phyloP scores from a whole-genome alignment of 1,139 yeast species.

The Protomyces inundatus region DNA sequence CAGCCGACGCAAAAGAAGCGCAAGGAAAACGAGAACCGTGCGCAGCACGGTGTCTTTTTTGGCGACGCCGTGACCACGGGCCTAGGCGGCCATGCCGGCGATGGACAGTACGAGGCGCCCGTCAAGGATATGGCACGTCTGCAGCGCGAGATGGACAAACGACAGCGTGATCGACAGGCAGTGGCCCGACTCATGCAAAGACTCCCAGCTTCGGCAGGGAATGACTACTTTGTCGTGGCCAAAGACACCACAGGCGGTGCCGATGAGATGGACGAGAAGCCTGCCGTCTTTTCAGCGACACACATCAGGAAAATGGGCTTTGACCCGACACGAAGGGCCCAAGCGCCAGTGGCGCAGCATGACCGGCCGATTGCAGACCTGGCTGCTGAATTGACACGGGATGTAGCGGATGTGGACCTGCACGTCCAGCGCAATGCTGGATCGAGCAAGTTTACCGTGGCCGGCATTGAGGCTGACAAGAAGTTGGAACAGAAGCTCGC shows the following conservation, averaged over 20 bases:
- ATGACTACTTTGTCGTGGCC: slow-evolving; percentile 9
- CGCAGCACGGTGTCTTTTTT: slow-evolving; percentile 13
- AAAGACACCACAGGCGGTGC: slow-evolving; percentile 1
- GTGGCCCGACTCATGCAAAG: slow-evolving; percentile 7
- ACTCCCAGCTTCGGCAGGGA: slow-evolving; percentile 9
- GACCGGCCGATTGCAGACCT: background rate
- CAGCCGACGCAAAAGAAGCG: slow-evolving; percentile 17
- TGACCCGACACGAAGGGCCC: slow-evolving; percentile 20
- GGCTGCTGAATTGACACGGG: slow-evolving; percentile 2
- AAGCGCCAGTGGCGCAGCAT: background rate
- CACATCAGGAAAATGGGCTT: slow-evolving; percentile 18
- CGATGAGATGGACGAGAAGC: slow-evolving; percentile 2
- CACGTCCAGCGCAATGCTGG: background rate
- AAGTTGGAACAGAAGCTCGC: background rate
- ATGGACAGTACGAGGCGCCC: slow-evolving; percentile 3
- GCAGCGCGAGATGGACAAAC: slow-evolving; percentile 17
- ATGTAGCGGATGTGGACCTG: slow-evolving; percentile 6
- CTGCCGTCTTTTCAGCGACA: slow-evolving; percentile 6
- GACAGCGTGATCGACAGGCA: slow-evolving; percentile 16
- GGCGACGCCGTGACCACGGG: slow-evolving; percentile 11
- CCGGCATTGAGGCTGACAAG: background rate
- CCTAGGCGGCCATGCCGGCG: background rate
- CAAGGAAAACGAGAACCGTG: slow-evolving; percentile 8
- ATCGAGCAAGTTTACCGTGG: background rate
- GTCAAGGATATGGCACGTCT: slow-evolving; percentile 7